Evolutionary conservation across 2,329 filamentous ascomycete species (phyloP).

Genomic region (Macroventuria anomochaeta): DNA sequence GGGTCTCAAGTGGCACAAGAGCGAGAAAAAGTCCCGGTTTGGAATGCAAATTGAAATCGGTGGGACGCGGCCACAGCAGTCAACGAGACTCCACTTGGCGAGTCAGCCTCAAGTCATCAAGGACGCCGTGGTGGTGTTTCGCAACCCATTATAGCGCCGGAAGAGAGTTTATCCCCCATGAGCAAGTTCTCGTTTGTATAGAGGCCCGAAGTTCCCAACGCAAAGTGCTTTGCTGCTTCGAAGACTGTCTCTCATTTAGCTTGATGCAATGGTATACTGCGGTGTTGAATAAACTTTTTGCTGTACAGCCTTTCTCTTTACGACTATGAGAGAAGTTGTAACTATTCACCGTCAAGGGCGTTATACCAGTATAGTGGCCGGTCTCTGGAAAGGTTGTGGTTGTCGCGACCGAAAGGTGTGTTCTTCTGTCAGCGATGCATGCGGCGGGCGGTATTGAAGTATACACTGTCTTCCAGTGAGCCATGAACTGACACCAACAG

Average conservation of each 20-base stretch:
- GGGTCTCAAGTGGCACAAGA: neutral
- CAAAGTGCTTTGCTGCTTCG: neutral
- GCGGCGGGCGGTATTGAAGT: too few species aligned
- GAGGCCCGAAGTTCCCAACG: neutral
- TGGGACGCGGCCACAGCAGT: neutral
- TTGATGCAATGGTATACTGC: neutral
- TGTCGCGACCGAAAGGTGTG: too few species aligned
- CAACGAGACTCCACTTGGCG: too few species aligned
- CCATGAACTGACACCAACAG: too few species aligned
- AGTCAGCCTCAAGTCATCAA: neutral
- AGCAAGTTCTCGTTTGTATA: neutral
- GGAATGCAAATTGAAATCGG: neutral
- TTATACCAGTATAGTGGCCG: too few species aligned
- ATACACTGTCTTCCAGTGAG: too few species aligned
- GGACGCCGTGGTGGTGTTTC: neutral
- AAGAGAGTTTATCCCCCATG: constrained; percentile 4
- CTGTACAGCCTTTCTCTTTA: too few species aligned
- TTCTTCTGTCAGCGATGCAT: too few species aligned
- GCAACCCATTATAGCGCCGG: neutral
- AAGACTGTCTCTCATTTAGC: neutral
- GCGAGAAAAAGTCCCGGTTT: neutral
- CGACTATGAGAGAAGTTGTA: too few species aligned
- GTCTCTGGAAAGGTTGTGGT: too few species aligned
- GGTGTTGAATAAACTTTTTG: too few species aligned
- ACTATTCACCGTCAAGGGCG: too few species aligned